phyloP scores from a whole-genome alignment of 1,139 yeast species.

The Lodderomyces pseudojiufengensis region DNA sequence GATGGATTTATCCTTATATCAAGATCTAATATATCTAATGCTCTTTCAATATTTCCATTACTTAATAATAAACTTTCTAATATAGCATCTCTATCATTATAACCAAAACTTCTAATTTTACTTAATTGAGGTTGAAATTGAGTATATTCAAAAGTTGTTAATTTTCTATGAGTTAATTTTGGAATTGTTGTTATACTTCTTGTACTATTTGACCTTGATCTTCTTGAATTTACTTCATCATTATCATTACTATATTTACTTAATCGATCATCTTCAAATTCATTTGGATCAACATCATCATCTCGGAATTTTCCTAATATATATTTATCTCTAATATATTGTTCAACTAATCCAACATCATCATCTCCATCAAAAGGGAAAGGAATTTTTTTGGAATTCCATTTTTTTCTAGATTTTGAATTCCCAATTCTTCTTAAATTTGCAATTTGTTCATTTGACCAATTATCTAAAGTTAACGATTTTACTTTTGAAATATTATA shows the following conservation, averaged over 20 bases:
- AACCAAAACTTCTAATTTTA: constrained; percentile 45
- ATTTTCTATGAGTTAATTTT: constrained; percentile 37
- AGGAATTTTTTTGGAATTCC: constrained; percentile 60
- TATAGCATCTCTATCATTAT: constrained; percentile 41
- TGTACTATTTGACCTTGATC: constrained; percentile 26
- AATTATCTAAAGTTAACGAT: constrained; percentile 77
- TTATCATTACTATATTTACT: constrained; percentile 13
- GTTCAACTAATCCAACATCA: constrained; percentile 45
- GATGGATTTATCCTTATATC: constrained; percentile 36
- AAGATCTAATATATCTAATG: constrained; percentile 45
- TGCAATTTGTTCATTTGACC: constrained; percentile 63
- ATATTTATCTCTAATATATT: constrained; percentile 54
- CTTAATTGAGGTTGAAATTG: constrained; percentile 38
- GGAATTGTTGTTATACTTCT: constrained; percentile 22
- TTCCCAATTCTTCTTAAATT: constrained; percentile 63
- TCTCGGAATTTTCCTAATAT: constrained; percentile 43
- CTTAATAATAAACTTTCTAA: constrained; percentile 49
- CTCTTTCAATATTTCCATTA: constrained; percentile 46
- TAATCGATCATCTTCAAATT: constrained; percentile 20
- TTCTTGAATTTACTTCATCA: constrained; percentile 6
- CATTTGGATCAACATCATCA: constrained; percentile 24
- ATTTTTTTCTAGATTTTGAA: constrained; percentile 55
- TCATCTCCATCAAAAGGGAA: constrained; percentile 71
- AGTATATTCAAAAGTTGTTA: constrained; percentile 40
- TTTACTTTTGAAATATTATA: constrained; percentile 61